Conservation (phyloP, 176 grass and related monocot genomes). For the Cocos nucifera region DNA sequence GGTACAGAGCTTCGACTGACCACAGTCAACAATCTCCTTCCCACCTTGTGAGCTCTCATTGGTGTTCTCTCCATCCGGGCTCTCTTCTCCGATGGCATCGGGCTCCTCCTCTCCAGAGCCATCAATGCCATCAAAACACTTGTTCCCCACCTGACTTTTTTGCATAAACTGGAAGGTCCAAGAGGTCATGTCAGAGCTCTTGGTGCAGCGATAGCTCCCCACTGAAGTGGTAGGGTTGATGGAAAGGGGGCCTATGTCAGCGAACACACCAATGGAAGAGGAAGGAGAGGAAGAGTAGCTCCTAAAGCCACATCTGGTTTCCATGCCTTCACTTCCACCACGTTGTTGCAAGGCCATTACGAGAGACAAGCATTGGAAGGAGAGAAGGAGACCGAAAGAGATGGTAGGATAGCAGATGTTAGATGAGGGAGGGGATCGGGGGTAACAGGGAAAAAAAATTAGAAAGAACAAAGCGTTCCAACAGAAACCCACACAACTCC, state of each 20-base stretch:
- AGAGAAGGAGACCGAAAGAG: background rate
- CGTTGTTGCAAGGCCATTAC: conserved; percentile 17
- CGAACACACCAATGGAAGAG: conserved; percentile 36
- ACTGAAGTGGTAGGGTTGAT: conserved; percentile 16
- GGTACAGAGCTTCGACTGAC: background rate
- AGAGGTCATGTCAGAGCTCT: background rate
- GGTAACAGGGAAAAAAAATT: background rate
- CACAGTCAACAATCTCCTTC: conserved; percentile 41
- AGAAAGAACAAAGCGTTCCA: conserved; percentile 8
- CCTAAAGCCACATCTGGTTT: conserved; percentile 17
- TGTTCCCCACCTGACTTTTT: conserved; percentile 9
- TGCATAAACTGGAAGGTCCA: background rate
- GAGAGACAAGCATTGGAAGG: conserved; percentile 5
- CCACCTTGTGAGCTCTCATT: conserved; percentile 11
- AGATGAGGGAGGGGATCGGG: no score
- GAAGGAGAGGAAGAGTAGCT: conserved; percentile 34
- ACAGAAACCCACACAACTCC: conserved; percentile 13
- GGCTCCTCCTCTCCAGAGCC: conserved; percentile 17
- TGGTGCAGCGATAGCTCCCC: background rate
- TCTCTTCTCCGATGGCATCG: conserved; percentile 35
- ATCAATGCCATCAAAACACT: conserved; percentile 21
- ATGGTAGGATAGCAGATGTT: no score
- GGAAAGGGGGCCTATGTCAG: conserved; percentile 21
- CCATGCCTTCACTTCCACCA: conserved; percentile 29
- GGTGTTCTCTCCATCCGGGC: conserved; percentile 9